Base-by-base conservation (phyloP, 768 basidiomycete genomes). In the Calocera viscosa region DNA sequence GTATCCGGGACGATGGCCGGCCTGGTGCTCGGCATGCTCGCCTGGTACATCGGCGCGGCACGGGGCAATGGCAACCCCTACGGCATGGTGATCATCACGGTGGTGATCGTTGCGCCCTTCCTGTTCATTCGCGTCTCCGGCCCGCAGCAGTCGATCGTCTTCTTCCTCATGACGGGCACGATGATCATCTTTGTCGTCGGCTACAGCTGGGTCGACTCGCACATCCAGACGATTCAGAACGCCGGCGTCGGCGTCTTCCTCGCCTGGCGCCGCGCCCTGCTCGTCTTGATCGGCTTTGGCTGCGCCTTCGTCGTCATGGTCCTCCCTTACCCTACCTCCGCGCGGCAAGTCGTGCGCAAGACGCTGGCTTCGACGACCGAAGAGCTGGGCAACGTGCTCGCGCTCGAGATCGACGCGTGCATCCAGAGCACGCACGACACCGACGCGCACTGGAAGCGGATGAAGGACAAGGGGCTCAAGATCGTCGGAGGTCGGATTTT, bases 131-230 rank as follows among this genome's bases (percentile, higher is more conserved):
- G 85, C 10, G 71, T 84, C n/a, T 80, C 77, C 67, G 74, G 78
- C 0, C 83, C 84, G 1, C 53, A 34, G 39, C 63, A 22, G 53
- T 26, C 43, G 28, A 49, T 65, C 22, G 67, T 60, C 17, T 17
- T 39, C 43, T 63, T 24, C 16, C 14, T 38, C 28, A 60, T 39
- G 26, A 32, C 16, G 0, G 43, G 32, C 71, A 82, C 76, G 75
- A 83, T 81, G 1, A 76, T 78, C 63, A 72, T 75, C 8, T 77
- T 84, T 22, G 75, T 82, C 17, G 73, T 83, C 1, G 84, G 84
- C 0, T 86, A 85, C 71, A 80, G 81, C 0, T 85, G 82, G 82
- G 77, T 85, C 41, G 84, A 86, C 68, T 80, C 78, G 1, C 81
- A 85, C 70, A 69, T 81, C 1, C 70, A 72, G 1, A 74, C 81